phyloP scores from a whole-genome alignment of 2,329 filamentous ascomycete species.

The Stachybotrys chartarum region DNA sequence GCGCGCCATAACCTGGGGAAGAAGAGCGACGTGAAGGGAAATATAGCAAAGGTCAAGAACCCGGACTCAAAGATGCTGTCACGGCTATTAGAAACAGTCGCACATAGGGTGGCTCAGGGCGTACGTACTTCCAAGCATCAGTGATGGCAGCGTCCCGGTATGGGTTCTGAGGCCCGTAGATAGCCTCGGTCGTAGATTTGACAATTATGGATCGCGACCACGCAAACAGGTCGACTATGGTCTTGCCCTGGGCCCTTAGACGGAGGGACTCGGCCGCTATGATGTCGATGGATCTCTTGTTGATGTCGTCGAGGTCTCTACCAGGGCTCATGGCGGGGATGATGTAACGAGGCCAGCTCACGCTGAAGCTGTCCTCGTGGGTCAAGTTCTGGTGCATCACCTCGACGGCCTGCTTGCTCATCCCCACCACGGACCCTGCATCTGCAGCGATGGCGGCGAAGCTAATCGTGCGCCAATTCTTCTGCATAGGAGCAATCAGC shows the following conservation, averaged over 20 bases:
- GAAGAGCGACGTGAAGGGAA: not conserved
- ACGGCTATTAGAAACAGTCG: too few relatives aligned
- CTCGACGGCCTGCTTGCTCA: not conserved
- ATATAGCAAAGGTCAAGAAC: not conserved
- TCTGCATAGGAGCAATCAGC: not conserved
- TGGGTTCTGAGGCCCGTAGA: not conserved
- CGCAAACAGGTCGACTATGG: not conserved
- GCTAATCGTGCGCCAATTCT: not conserved
- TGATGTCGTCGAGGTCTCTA: not conserved
- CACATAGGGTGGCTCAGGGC: too few relatives aligned
- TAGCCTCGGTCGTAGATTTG: not conserved
- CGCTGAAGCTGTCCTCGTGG: not conserved
- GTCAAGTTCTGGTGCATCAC: not conserved
- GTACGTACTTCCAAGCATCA: not conserved
- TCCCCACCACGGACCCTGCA: not conserved
- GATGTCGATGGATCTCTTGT: not conserved
- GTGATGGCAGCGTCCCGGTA: not conserved
- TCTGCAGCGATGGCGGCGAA: not conserved
- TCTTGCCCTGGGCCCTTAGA: too few relatives aligned
- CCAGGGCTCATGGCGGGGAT: not conserved
- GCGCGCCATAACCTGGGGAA: not conserved
- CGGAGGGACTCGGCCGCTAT: not conserved
- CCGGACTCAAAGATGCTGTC: not conserved
- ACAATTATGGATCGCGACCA: not conserved
- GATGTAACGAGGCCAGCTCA: not conserved